Evolutionary conservation across 148 eudicot species (phyloP), one percentile per base, ranked within the genome.

Genomic region (Limonium bicolor): DNA sequence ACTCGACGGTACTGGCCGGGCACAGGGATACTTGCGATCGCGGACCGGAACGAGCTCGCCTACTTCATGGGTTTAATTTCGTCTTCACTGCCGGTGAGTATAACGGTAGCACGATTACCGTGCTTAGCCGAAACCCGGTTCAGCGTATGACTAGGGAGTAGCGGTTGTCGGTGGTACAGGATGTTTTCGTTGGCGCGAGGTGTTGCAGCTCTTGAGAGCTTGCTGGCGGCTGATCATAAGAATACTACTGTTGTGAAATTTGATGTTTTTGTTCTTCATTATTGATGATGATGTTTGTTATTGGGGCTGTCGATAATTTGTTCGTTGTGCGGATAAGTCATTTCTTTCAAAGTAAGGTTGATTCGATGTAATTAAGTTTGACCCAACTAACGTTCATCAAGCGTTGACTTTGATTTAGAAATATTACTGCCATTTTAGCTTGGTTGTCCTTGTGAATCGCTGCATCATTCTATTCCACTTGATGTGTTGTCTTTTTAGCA

Each of bases 111-210:
- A 19, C 26, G 6, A 23, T 40, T 20, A 40, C 14, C 2, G 14
- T 40, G 1, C 22, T 40, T 14, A 19, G 25, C 3, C 20, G 44
- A 20, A 40, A 40, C 26, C 2, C 44, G 2, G 26, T 40, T n/a
- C 22, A 19, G 26, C 25, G 24, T 9, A 17, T 20, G 20, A 19
- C 14, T 26, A 26, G 3, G 44, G 22, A 10, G 13, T 40, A 10
- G 44, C 44, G 13, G 22, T 40, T 26, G 25, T 40, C 7, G 44
- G 44, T 4, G 44, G 44, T 2, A 40, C 44, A n/a, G 44, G 44
- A 19, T 23, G 20, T 2, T 40, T 40, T 5, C 44, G 44, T 20
- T 40, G 44, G 44, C 44, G 2, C 20, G 13, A 14, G 44, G 44
- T 8, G 25, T 40, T 40, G 44, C 25, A 15, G 44, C 22, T 20